phyloP scores from a whole-genome alignment of 495 filamentous ascomycete species.

The Clavariopsis aquatica region DNA sequence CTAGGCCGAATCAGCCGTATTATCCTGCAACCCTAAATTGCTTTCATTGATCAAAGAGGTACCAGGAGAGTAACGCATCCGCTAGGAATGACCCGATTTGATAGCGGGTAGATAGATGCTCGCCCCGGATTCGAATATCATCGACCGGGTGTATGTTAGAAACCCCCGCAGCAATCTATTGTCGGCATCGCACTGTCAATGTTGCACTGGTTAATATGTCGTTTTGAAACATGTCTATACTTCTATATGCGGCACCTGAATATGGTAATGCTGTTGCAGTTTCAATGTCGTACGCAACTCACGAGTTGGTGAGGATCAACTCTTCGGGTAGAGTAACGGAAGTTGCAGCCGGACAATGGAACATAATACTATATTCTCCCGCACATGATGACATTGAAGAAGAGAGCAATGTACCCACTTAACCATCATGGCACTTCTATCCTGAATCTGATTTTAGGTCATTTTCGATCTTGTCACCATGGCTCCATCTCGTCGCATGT shows the following conservation, averaged over 20 bases:
- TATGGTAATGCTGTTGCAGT: neutral
- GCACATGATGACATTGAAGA: neutral
- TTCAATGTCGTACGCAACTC: neutral
- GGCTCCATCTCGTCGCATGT: neutral
- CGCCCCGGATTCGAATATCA: neutral
- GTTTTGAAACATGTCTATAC: neutral
- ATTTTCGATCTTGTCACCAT: too few relatives aligned
- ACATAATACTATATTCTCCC: neutral
- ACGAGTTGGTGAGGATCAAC: neutral
- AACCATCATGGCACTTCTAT: neutral
- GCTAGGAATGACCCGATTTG: neutral
- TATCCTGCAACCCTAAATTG: slow-evolving; percentile 1
- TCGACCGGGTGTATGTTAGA: neutral
- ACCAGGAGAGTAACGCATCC: neutral
- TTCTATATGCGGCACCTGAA: neutral
- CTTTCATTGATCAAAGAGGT: neutral
- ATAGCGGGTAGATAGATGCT: neutral
- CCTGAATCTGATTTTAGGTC: neutral
- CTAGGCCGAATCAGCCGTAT: neutral
- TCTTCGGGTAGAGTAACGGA: neutral
- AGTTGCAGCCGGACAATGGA: neutral
- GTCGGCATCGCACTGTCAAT: neutral
- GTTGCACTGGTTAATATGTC: slow-evolving; percentile 10
- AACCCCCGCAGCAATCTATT: neutral
- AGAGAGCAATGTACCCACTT: neutral